Base-by-base conservation (phyloP, 2,329 filamentous ascomycete genomes). In the Pseudopithomyces maydicus region DNA sequence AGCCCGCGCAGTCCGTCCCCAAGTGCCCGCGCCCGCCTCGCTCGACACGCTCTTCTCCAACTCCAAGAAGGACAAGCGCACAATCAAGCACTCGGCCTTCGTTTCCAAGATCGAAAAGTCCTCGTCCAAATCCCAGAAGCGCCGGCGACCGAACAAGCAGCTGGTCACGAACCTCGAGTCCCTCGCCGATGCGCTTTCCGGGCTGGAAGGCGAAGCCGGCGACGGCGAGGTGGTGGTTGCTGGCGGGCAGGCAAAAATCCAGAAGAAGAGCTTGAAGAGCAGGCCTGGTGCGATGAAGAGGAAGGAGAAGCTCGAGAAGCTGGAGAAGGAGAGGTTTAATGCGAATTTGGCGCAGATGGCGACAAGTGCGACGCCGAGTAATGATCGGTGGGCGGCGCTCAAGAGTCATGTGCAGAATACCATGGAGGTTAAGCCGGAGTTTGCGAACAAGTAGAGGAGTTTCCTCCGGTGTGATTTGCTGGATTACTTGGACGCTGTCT, bases 351-450 rank as follows among this genome's bases (percentile, higher is more conserved):
- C 90, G 17, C 85, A 89, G 75, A 79, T 97, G 79, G 82, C 83
- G n/a, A 61, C 58, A 6, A 62, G 51, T 35, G 55, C 58, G 19
- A 49, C 59, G 35, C 54, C 59, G 19, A 52, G 61, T 32, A 38
- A 63, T 61, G 73, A 68, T 53, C 69, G 90, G 54, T 97, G 92
- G 90, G 90, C 90, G 29, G 91, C 92, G 15, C 74, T 98, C 75
- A 86, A 93, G 67, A 87, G 82, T 10, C 96, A 94, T 71, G 96
- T 97, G 50, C 89, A 90, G 1, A 84, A 88, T 41, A 97, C 91
- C 1, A 91, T 97, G 88, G 91, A 97, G 78, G 90, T 91, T 76
- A 94, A 94, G 66, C 86, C 89, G 14, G 90, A 89, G 2, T 96
- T 96, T 71, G 58, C 52, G 7, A 67, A 69, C 53, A 68, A 60